Base-by-base conservation (phyloP, 1,284 basidiomycete genomes). In the Athelia psychrophila region DNA sequence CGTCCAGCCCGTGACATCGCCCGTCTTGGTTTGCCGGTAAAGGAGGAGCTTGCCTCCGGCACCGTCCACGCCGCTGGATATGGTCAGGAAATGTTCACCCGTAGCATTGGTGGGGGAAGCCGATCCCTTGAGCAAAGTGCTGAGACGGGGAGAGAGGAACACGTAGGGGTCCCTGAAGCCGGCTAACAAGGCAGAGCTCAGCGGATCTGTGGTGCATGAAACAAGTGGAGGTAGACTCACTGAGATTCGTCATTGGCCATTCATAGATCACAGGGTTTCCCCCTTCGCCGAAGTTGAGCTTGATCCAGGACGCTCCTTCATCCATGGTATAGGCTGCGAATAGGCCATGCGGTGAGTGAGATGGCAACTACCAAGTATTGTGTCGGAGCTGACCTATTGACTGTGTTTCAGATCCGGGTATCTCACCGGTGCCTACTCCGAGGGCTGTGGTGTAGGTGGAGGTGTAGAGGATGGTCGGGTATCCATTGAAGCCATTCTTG, bases 91-190 rank as follows among this genome's bases (percentile, higher is more conserved):
- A 22, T 18, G 44, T 18, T 23, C 22, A 16, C 44, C 44, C 4
- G 8, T 46, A 6, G 44, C 44, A 30, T 25, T 46, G 19, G 44
- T 46, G 20, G 16, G 5, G 44, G 18, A 6, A 9, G 8, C n/a
- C 16, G 16, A 6, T 5, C 16, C 22, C 10, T 23, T 42, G 22
- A 46, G 25, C 9, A 46, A 19, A 9, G 20, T 9, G 8, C 16
- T n/a, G 20, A 46, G 44, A 24, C 16, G 19, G 8, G 44, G 44
- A 9, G 44, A 46, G 16, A 30, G 6, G n/a, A 46, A 46, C 16
- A 25, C 44, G 22, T 46, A 46, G 16, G 44, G 44, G 25, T 46
- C 44, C 16, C 44, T 6, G 44, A 46, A 46, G n/a, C 44, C 44
- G 18, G 44, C 23, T 30, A 23, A 16, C 6, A 13, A 30, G 13